These are phyloP conservation scores for Starmerella etchellsii DNA, from an alignment of 805 yeast species.

Conservation along the genomic window DNA sequence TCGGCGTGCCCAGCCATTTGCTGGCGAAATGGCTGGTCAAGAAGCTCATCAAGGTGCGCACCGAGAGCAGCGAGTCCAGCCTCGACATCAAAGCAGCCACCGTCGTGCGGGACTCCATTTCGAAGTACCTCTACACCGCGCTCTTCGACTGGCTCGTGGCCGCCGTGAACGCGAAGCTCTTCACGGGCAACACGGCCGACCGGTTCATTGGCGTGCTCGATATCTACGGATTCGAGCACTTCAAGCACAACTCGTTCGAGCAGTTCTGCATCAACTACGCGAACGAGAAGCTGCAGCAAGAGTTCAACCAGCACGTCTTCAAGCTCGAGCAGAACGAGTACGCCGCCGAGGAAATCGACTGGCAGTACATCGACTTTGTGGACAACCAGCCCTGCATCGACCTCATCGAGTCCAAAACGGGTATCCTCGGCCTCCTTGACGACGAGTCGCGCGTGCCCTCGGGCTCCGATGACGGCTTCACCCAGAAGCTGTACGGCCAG, in stretches of 20 bases:
- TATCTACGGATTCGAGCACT: constrained; percentile 96
- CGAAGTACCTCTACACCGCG: constrained; percentile 84
- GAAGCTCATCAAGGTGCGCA: constrained; percentile 82
- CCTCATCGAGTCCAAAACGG: constrained; percentile 77
- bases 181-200: constrained; percentile 41
- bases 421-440: constrained; percentile 76
- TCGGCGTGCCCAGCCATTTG: constrained; percentile 59
- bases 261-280: constrained; percentile 97
- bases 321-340: constrained; percentile 95
- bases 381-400: constrained; percentile 96
- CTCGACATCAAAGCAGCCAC: constrained; percentile 70
- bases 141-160: constrained; percentile 91
- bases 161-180: constrained; percentile 63
- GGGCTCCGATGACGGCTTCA: constrained; percentile 86
- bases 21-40: constrained; percentile 88
- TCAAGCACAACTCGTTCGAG: constrained; percentile 85
- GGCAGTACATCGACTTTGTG: constrained; percentile 91
- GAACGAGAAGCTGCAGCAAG: constrained; percentile 92
- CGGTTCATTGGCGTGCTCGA: constrained; percentile 92
- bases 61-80: constrained; percentile 79
- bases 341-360: constrained; percentile 78
- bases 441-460: constrained; percentile 93
- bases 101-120: constrained; percentile 93
- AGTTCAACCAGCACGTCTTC: constrained; percentile 93
- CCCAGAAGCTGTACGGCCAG: constrained; percentile 75